Evolutionary conservation across 2,329 filamentous ascomycete species (phyloP).

Genomic region (Xylariaceae sp.): DNA sequence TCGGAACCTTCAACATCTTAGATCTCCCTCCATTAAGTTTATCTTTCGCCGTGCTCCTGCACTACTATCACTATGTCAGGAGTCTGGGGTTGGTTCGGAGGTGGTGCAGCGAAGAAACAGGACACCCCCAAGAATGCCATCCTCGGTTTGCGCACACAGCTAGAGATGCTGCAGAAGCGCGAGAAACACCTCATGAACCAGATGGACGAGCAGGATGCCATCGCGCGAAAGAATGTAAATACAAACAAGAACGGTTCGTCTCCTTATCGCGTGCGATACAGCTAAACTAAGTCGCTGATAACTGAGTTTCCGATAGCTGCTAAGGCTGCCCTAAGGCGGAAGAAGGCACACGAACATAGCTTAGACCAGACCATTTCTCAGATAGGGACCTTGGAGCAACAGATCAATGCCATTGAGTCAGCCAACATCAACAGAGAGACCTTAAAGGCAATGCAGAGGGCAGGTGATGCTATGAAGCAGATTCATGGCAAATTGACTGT

Average conservation of each 20-base stretch:
- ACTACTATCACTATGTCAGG: slow-evolving; percentile 59
- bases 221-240: slow-evolving; percentile 86
- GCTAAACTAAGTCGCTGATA: slow-evolving; percentile 29
- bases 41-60: slow-evolving; percentile 13
- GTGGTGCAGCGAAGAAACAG: slow-evolving; percentile 82
- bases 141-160: slow-evolving; percentile 80
- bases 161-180: slow-evolving; percentile 97
- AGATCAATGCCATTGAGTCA: slow-evolving; percentile 96
- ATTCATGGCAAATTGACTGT: slow-evolving; percentile 92
- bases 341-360: slow-evolving; percentile 92
- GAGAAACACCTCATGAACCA: slow-evolving; percentile 89
- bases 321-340: slow-evolving; percentile 86
- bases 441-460: slow-evolving; percentile 89
- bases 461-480: slow-evolving; percentile 86
- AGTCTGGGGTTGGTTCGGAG: slow-evolving; percentile 92
- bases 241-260: slow-evolving; percentile 88
- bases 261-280: slow-evolving; percentile 9
- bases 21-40: slow-evolving; percentile 7
- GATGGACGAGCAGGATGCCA: slow-evolving; percentile 88
- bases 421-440: slow-evolving; percentile 99
- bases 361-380: slow-evolving; percentile 89
- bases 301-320: slow-evolving; percentile 65
- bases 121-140: slow-evolving; percentile 98
- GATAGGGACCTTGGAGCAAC: slow-evolving; percentile 89
- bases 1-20: neutral